Evolutionary conservation across 495 filamentous ascomycete genomes (phyloP), one percentile per base, ranked within the genome.

Genomic region (Neurospora sp.): DNA sequence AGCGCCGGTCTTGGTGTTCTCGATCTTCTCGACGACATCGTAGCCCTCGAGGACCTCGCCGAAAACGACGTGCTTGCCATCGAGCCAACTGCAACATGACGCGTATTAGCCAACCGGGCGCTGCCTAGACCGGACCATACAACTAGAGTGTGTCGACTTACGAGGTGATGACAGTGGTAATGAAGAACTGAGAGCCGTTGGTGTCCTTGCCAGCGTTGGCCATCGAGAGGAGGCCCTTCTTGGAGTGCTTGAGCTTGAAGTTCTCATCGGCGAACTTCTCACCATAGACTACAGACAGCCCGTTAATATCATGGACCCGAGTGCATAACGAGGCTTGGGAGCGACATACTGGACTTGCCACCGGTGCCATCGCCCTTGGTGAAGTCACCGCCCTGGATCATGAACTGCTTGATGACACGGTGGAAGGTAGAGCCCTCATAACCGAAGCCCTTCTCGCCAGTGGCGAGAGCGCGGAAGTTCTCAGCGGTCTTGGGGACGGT

Each of bases 361-460:
- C 96, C 96, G 80, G 94, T 98, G 79, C 94, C 95, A 80, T 99
- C 94, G 76, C 90, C 90, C 75, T 90, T 93, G 82, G 96, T 99
- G 86, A 99, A 99, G 86, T 99, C 96, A 85, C 96, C 96, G 81
- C 96, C 96, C 86, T 99, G 96, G 82, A 98, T 97, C 96, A 99
- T 99, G 87, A 99, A 99, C 72, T 92, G 79, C 87, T 95, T 94
- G 87, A 99, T 99, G 79, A 99, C 96, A 84, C 96, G 93, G 89
- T 99, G 96, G 91, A 99, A 99, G 81, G 84, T 89, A 31, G 94
- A 97, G 41, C 93, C 94, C 83, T 98, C 90, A 82, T 98, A 99
- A 72, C 96, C 96, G 80, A 92, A 98, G 78, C 93, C 96, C 85
- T 98, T 93, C 90, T 99, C 94, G 75, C 96, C 96, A 73, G 96